Conservation (phyloP, 495 filamentous ascomycete species). For the Tetracladium setigerum region DNA sequence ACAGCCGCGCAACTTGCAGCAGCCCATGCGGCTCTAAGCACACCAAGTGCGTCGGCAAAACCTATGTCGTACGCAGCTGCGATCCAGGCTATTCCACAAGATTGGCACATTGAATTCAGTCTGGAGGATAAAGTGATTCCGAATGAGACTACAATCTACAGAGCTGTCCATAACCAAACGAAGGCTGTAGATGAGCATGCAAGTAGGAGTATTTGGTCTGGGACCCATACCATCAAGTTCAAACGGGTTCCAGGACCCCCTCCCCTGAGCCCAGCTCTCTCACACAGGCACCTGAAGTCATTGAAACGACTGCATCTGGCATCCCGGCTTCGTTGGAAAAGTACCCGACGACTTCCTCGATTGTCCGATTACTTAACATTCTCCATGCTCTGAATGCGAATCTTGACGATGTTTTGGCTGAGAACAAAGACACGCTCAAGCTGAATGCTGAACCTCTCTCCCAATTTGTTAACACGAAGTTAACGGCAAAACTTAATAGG, state of each 20-base stretch:
- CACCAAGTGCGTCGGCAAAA: conserved; percentile 40
- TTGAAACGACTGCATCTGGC: conserved; percentile 40
- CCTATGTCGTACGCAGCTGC: conserved; percentile 77
- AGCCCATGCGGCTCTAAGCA: conserved; percentile 35
- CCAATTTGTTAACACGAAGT: conserved; percentile 97
- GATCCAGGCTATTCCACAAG: conserved; percentile 69
- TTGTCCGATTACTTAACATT: conserved; percentile 82
- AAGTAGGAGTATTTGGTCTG: conserved; percentile 77
- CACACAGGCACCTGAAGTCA: conserved; percentile 41
- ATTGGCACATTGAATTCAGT: conserved; percentile 98
- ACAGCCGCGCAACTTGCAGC: conserved; percentile 23
- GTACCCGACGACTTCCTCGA: conserved; percentile 74
- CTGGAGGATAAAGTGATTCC: conserved; percentile 75
- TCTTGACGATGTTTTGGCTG: conserved; percentile 91
- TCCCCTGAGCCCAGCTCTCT: conserved; percentile 68
- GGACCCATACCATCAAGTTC: conserved; percentile 87
- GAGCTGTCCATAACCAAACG: conserved; percentile 76
- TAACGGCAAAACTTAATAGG: conserved; percentile 97
- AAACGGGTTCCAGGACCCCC: conserved; percentile 82
- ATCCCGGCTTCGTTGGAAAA: conserved; percentile 82
- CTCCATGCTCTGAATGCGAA: conserved; percentile 92
- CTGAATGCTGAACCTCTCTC: conserved; percentile 76
- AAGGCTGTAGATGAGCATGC: conserved; percentile 57
- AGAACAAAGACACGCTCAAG: conserved; percentile 62
- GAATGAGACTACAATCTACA: conserved; percentile 93